These are phyloP conservation scores for Lenwebbia sp. DNA, from an alignment of 345 rosid species.

Conservation along the genomic window DNA sequence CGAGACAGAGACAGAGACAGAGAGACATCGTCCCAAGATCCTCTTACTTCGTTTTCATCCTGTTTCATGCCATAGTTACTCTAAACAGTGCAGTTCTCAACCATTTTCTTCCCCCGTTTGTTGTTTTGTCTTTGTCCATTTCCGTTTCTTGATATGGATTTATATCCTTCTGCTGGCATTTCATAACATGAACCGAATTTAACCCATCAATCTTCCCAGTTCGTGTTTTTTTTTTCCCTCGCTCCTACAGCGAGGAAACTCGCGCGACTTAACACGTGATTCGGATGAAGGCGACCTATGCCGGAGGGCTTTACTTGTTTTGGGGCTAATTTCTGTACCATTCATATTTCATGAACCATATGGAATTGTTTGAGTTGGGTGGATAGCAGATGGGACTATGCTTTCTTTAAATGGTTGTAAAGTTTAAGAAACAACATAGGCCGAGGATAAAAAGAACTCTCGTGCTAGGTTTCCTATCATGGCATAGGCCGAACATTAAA, in stretches of 20 bases:
- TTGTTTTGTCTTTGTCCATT: not conserved
- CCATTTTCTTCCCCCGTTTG: not conserved
- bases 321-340: not conserved
- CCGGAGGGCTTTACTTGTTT: not conserved
- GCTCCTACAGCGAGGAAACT: not conserved
- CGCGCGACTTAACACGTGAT: not conserved
- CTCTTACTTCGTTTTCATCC: not conserved
- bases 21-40: not conserved
- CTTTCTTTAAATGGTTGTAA: not conserved
- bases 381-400: not conserved
- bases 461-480: not conserved
- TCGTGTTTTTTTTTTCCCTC: not conserved
- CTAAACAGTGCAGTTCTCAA: not conserved
- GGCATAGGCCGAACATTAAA: not conserved
- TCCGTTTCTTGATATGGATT: not conserved
- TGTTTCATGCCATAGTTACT: not conserved
- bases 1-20: not conserved
- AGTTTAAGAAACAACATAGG: not conserved
- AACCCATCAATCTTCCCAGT: not conserved
- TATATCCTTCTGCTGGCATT: not conserved
- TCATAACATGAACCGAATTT: not conserved
- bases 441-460: not conserved
- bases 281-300: not conserved
- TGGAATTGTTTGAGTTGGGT: not conserved
- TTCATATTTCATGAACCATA: not conserved